phyloP scores from a whole-genome alignment of 2,329 filamentous ascomycete species.

The Alternaria tenuissima region DNA sequence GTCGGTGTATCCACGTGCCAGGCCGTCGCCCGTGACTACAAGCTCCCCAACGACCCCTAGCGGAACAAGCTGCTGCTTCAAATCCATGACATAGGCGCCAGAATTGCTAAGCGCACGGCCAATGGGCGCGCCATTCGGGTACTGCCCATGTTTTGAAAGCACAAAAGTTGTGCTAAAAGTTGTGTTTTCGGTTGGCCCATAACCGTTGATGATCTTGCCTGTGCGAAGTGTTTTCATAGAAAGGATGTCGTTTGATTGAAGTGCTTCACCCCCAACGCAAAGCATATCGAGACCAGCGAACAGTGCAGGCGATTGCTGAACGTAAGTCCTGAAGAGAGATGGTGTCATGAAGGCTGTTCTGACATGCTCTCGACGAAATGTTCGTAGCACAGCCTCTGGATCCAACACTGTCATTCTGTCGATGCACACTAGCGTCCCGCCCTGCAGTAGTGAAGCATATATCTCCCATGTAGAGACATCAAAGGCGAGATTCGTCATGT shows the following conservation, averaged over 20 bases:
- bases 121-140: conserved; percentile 29
- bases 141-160: neutral
- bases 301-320: neutral
- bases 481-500: neutral
- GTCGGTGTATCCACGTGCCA: conserved; percentile 20
- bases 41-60: conserved; percentile 31
- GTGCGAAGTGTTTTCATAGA: neutral
- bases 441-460: neutral
- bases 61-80: conserved; percentile 15
- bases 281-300: neutral
- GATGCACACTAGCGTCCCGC: neutral
- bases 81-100: neutral
- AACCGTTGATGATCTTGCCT: conserved; percentile 19
- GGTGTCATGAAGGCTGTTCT: conserved; percentile 14
- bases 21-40: conserved; percentile 25
- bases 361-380: neutral
- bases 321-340: neutral
- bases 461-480: neutral
- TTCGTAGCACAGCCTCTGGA: neutral
- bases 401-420: neutral
- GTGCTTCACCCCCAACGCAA: conserved; percentile 2
- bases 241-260: too few relatives aligned
- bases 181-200: conserved; percentile 29
- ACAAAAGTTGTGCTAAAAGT: conserved; percentile 56
- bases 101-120: neutral